Evolutionary conservation across 1,284 basidiomycete genomes (phyloP).

Genomic region (Termitomyces sp.): DNA sequence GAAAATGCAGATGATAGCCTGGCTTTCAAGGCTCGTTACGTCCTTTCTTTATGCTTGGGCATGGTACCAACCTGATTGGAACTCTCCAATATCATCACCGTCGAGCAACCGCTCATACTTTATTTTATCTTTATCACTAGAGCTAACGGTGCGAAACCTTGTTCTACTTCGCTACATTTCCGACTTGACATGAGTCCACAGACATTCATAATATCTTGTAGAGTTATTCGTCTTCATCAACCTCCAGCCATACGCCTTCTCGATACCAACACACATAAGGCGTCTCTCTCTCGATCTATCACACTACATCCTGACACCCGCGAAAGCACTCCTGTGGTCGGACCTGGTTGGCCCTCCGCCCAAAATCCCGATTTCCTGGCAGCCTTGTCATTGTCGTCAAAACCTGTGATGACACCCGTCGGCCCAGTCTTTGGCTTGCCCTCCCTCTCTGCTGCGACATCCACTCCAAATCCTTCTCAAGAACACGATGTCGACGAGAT

Average conservation of each 20-base stretch:
- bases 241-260: conserved; percentile 65
- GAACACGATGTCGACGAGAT: conserved; percentile 45
- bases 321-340: conserved; percentile 10
- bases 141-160: conserved; percentile 42
- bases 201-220: conserved; percentile 45
- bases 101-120: conserved; percentile 40
- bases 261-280: conserved; percentile 40
- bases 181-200: conserved; percentile 22
- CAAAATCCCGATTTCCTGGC: conserved; percentile 55
- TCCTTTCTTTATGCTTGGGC: conserved; percentile 40
- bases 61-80: conserved; percentile 36
- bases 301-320: conserved; percentile 25
- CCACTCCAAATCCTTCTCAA: conserved; percentile 20
- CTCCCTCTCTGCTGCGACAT: conserved; percentile 35
- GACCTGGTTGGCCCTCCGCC: conserved; percentile 8
- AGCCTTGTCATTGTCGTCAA: conserved; percentile 57
- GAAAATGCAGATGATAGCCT: conserved; percentile 53
- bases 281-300: conserved; percentile 31
- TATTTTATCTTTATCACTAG: conserved; percentile 36
- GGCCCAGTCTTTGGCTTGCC: conserved; percentile 65
- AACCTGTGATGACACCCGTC: conserved; percentile 40
- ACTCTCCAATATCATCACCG: conserved; percentile 32
- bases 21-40: conserved; percentile 51
- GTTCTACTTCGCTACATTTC: conserved; percentile 2
- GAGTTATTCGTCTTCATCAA: conserved; percentile 53